Percentiles rank a stretch among this genome's conserved stretches.
These are phyloP conservation scores for Hypocrella siamensis DNA, from an alignment of 2,329 filamentous ascomycete genomes.

Conservation along the genomic window DNA sequence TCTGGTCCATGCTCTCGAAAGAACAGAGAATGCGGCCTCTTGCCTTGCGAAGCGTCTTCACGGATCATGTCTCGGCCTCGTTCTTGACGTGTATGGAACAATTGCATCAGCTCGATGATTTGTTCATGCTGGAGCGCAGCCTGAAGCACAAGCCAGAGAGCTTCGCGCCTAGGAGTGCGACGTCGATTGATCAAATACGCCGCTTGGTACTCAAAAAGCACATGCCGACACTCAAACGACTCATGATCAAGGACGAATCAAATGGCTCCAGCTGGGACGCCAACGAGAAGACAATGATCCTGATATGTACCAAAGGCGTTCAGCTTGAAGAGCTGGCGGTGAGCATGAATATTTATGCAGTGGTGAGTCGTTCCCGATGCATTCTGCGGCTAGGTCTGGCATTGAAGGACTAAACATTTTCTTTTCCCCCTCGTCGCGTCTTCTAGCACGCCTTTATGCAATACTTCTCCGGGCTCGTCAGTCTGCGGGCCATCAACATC, in stretches of 20 bases:
- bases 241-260: slow-evolving; percentile 45
- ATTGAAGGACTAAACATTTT: too few species aligned
- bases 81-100: slow-evolving; percentile 39
- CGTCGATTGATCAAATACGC: slow-evolving; percentile 42
- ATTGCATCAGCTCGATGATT: slow-evolving; percentile 36
- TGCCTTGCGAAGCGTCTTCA: slow-evolving; percentile 41
- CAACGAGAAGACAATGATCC: slow-evolving; percentile 34
- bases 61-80: slow-evolving; percentile 41
- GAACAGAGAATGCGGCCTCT: slow-evolving; percentile 36
- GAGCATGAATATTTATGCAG: slow-evolving; percentile 34
- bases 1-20: slow-evolving; percentile 42
- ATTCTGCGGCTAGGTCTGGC: too few species aligned
- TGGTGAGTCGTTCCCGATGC: slow-evolving; percentile 28
- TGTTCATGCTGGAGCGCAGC: slow-evolving; percentile 42
- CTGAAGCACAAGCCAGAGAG: slow-evolving; percentile 35
- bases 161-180: slow-evolving; percentile 31
- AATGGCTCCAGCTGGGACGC: slow-evolving; percentile 37
- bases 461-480: slow-evolving; percentile 28
- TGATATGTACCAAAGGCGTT: slow-evolving; percentile 35
- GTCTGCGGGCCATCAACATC: slow-evolving; percentile 39
- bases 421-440: not conserved
- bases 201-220: slow-evolving; percentile 42
- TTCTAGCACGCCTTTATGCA: slow-evolving; percentile 42
- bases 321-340: slow-evolving; percentile 39
- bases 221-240: slow-evolving; percentile 31